Conservation (phyloP, 805 yeast genomes). For the Lachancea cidri region DNA sequence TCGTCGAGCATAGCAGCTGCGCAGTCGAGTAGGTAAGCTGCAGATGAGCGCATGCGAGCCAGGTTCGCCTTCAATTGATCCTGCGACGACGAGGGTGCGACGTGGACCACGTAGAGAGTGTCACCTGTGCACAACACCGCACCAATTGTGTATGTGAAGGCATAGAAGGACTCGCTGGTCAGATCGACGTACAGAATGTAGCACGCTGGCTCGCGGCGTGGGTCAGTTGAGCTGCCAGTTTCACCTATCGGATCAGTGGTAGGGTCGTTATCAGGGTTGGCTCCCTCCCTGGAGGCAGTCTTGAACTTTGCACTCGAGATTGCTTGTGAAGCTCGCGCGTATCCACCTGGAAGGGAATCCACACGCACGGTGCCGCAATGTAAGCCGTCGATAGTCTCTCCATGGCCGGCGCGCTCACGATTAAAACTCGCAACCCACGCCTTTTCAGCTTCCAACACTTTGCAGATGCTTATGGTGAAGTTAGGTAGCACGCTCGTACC, state of each 20-base stretch:
- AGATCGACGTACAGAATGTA: slow-evolving; percentile 77
- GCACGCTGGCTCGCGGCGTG: slow-evolving; percentile 37
- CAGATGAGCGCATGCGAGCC: slow-evolving; percentile 14
- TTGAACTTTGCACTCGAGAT: slow-evolving; percentile 12
- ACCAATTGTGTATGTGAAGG: slow-evolving; percentile 86
- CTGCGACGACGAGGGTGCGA: slow-evolving; percentile 1
- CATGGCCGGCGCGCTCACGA: slow-evolving; percentile 24
- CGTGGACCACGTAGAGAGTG: slow-evolving; percentile 60
- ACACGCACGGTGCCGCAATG: slow-evolving; percentile 8
- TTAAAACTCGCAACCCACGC: slow-evolving; percentile 27
- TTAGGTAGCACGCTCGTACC: slow-evolving; percentile 33
- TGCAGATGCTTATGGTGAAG: slow-evolving; percentile 23
- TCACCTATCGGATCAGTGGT: slow-evolving; percentile 9
- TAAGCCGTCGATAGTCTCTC: slow-evolving; percentile 16
- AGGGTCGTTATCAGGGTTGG: neutral
- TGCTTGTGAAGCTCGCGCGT: slow-evolving; percentile 19
- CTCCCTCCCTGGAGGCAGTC: slow-evolving; percentile 10
- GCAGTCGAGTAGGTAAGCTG: slow-evolving; percentile 28
- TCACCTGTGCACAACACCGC: slow-evolving; percentile 78
- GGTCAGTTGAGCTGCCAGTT: neutral
- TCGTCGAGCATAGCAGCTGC: slow-evolving; percentile 22
- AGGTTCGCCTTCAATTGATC: slow-evolving; percentile 14
- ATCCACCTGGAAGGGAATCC: slow-evolving; percentile 24
- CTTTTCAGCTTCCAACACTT: slow-evolving; percentile 27
- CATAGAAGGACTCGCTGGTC: slow-evolving; percentile 76